These are phyloP conservation scores for Prunus dulcis DNA, from an alignment of 306 rosid species.

Conservation along the genomic window DNA sequence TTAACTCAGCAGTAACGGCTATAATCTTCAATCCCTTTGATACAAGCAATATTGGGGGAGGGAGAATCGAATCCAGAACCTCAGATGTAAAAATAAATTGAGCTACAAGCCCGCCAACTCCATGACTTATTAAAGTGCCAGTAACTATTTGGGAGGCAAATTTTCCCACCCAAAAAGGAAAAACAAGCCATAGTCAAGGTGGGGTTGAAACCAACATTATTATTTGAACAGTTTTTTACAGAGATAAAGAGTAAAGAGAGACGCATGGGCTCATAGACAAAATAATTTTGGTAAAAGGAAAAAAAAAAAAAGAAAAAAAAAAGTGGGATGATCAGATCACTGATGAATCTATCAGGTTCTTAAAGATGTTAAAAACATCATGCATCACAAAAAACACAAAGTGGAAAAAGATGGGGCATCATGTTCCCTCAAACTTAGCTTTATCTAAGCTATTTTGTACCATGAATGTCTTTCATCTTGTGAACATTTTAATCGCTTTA, in stretches of 20 bases:
- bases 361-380: conserved; percentile 50
- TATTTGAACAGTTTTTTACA: conserved; percentile 21
- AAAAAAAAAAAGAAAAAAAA: not conserved
- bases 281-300: conserved; percentile 32
- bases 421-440: conserved; percentile 53
- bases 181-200: conserved; percentile 9
- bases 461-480: conserved; percentile 46
- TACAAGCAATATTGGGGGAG: not conserved
- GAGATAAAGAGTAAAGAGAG: conserved; percentile 29
- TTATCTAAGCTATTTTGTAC: conserved; percentile 34
- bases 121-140: not conserved
- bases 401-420: conserved; percentile 46
- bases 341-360: conserved; percentile 34
- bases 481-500: conserved; percentile 43
- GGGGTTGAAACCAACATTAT: not conserved
- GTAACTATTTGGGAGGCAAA: conserved; percentile 33
- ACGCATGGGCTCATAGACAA: conserved; percentile 42
- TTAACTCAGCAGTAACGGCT: not conserved
- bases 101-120: not conserved
- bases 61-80: not conserved
- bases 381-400: conserved; percentile 34
- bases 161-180: conserved; percentile 23
- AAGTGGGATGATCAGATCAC: conserved; percentile 28
- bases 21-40: no score
- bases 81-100: not conserved